Evolutionary conservation across 2,329 filamentous ascomycete genomes (phyloP), one percentile per base, ranked within the genome.

Genomic region (Epichloe elymi): DNA sequence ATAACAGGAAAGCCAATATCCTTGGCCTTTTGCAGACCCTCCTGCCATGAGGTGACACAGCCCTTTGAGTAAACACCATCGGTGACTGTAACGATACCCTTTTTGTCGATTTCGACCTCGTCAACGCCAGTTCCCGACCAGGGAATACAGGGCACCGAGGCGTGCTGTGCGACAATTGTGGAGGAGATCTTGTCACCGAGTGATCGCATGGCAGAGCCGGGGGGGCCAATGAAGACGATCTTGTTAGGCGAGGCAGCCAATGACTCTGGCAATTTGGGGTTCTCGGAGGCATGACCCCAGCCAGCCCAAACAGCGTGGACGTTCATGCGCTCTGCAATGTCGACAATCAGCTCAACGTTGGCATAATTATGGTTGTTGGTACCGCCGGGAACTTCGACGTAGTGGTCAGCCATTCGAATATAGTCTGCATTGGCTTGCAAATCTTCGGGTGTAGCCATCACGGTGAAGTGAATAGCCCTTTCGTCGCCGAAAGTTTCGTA

Each of bases 311-410:
- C 93, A 53, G 93, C 93, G 65, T 98, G 93, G 54, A 98, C 93
- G 62, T 91, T 82, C 89, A 96, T 97, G 56, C 93, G 88, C 78
- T 98, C 93, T 26, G 93, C 93, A 66, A 98, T 83, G 74, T 98
- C 93, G 59, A 98, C 93, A 70, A 98, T 98, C 67, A 98, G 78
- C 74, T 98, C 93, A 54, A 98, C 93, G 68, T 98, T 98, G 73
- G 93, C 93, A 72, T 98, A 98, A 73, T 98, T 98, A 83, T 98
- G 95, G 79, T 98, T 98, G 76, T 98, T 98, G 56, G 93, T 98
- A 65, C 93, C 93, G 65, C 93, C 93, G 36, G 93, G 93, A 55
- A 98, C 91, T 74, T 98, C 93, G 61, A 98, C 93, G 69, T 98
- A 98, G 78, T 96, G 88, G 72, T 98, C 93, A 36, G 93, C 93